phyloP scores from a whole-genome alignment of 345 rosid genomes.

The Gossypium arboreum region DNA sequence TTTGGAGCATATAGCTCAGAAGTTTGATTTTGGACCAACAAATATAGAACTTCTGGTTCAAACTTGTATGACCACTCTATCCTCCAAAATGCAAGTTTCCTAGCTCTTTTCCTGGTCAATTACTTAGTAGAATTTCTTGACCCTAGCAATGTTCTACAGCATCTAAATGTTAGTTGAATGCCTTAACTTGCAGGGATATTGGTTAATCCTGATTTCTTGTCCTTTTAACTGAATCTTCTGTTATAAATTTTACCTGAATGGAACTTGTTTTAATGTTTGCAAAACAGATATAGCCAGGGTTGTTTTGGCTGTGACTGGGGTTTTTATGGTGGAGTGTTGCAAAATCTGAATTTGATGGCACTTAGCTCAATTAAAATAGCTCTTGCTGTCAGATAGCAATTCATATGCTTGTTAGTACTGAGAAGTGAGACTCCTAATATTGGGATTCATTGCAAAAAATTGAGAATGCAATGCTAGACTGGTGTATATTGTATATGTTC shows the following conservation, averaged over 20 bases:
- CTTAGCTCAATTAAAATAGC: background rate
- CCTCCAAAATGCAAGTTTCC: slow-evolving; percentile 71
- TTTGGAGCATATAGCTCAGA: slow-evolving; percentile 71
- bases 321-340: background rate
- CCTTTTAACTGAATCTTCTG: background rate
- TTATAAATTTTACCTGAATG: background rate
- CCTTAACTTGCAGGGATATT: background rate
- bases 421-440: background rate
- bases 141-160: background rate
- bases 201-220: background rate
- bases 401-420: background rate
- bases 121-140: background rate
- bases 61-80: slow-evolving; percentile 93
- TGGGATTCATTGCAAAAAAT: background rate
- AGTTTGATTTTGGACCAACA: slow-evolving; percentile 57
- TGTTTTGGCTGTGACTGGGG: background rate
- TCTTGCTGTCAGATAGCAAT: background rate
- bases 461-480: background rate
- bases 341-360: background rate
- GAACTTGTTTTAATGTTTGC: background rate
- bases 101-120: background rate
- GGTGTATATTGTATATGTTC: background rate
- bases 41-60: slow-evolving; percentile 76
- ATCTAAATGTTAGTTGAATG: background rate
- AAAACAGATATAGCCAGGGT: background rate